Percentiles rank a stretch among this genome's conserved stretches.
Conservation (phyloP, 23 red algal genomes). For the Gracilariopsis chorda region DNA sequence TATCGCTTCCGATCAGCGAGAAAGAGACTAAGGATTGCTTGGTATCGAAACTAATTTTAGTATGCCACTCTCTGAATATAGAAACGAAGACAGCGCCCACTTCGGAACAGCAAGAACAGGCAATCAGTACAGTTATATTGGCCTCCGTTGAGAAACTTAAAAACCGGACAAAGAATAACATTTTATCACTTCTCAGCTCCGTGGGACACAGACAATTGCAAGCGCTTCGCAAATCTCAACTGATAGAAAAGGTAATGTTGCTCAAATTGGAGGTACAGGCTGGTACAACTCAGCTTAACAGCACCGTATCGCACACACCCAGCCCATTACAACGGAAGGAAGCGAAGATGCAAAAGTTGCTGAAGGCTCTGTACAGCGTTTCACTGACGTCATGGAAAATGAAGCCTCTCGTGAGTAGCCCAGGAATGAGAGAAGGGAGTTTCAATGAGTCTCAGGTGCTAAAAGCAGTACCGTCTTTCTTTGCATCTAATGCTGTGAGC, state of each 20-base stretch:
- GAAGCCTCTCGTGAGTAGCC: too few relatives aligned
- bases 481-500: too few relatives aligned
- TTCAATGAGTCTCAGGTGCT: too few relatives aligned
- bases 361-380: too few relatives aligned
- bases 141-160: neutral
- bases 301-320: too few relatives aligned
- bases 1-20: neutral
- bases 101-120: neutral
- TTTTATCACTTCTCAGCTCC: neutral
- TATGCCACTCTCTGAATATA: neutral
- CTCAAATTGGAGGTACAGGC: neutral
- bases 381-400: too few relatives aligned
- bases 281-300: too few relatives aligned
- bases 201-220: neutral
- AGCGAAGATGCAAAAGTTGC: too few relatives aligned
- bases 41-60: neutral
- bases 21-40: neutral
- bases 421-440: too few relatives aligned
- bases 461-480: too few relatives aligned
- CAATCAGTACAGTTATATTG: neutral
- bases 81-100: neutral
- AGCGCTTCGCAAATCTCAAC: neutral
- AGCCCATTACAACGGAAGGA: too few relatives aligned
- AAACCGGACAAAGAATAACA: neutral
- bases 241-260: neutral